Conservation (phyloP, 768 basidiomycete species). For the Psilocybe sp. region DNA sequence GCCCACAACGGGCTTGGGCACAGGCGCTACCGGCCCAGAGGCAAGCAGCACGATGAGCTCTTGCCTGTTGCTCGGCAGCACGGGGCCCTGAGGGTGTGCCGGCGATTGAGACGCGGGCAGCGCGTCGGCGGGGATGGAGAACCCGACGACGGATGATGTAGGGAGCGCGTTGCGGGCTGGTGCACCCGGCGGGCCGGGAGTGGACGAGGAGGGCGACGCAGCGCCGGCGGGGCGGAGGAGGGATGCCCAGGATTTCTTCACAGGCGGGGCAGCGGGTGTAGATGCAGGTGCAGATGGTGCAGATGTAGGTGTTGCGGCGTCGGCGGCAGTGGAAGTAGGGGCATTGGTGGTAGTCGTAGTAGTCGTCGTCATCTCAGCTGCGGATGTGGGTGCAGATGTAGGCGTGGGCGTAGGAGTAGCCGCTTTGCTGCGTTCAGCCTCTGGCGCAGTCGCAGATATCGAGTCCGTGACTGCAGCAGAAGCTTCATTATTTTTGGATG, state of each 20-base stretch:
- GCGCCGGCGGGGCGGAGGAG: slow-evolving; percentile 46
- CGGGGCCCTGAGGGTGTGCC: slow-evolving; percentile 19
- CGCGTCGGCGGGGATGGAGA: slow-evolving; percentile 62
- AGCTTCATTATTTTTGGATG: slow-evolving; percentile 5
- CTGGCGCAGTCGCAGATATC: slow-evolving; percentile 8
- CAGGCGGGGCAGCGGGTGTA: slow-evolving; percentile 20
- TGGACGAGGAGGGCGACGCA: slow-evolving; percentile 30
- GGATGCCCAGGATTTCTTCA: slow-evolving; percentile 78
- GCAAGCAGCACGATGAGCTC: slow-evolving; percentile 58
- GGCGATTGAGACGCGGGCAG: slow-evolving; percentile 18
- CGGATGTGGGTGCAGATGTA: slow-evolving; percentile 59
- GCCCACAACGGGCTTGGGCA: slow-evolving; percentile 9
- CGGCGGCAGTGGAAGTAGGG: background rate
- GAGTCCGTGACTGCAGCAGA: slow-evolving; percentile 1
- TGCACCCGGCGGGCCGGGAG: slow-evolving; percentile 19
- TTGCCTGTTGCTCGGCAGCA: slow-evolving; percentile 37
- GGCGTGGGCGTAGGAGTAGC: slow-evolving; percentile 18
- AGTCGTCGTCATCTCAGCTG: slow-evolving; percentile 42
- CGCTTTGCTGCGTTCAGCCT: slow-evolving; percentile 7
- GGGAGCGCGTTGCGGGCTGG: slow-evolving; percentile 48
- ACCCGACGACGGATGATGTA: slow-evolving; percentile 68
- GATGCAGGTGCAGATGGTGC: slow-evolving; percentile 1
- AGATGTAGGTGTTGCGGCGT: background rate
- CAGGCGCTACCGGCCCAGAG: slow-evolving; percentile 24
- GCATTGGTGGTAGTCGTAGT: slow-evolving; percentile 3